Base-by-base conservation (phyloP, 371 early-diverging fungal genomes). In the Mortierella sp. region DNA sequence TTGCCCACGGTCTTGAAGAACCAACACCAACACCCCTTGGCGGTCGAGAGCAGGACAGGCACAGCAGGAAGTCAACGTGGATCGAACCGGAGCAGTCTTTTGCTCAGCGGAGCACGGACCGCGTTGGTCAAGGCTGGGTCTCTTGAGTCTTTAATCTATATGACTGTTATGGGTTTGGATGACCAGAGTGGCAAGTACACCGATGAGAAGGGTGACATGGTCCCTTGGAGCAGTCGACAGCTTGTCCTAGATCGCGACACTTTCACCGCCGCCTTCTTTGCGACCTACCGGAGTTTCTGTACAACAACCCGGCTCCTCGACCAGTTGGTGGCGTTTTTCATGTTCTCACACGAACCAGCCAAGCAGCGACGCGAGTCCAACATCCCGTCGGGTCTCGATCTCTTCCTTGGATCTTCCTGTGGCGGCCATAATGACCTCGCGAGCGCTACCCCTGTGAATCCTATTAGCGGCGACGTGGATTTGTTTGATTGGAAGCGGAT, bases 251-350 rank as follows among this genome's bases (percentile, higher is more conserved):
- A 93, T 58, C 91, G 90, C 38, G 87, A 82, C 55, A 88, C 91
- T 46, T 93, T 89, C 65, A 75, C 80, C 24, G 81, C 79, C 6
- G 87, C 88, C 0, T 93, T 94, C 72, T 93, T 94, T 83, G 88
- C 88, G 27, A 92, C 93, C 2, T 94, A 90, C 72, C 91, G 94
- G 32, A 90, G 90, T 43, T 91, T 90, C 74, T 91, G 91, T 49
- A 89, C 91, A 0, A 74, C 89, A 2, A 77, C 70, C 7, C 88
- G 89, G 6, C 78, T 94, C 14, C 75, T 94, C n/a, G 91, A 92
- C 16, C 87, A 90, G 38, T 72, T 94, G 27, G 85, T 87, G 38
- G 82, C 87, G 24, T 83, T 87, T 35, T 94, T 91, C 74, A 81
- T 88, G 12, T 84, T 88, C 21, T 89, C 92, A 0, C 79, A 83